Conservation (phyloP, 129 eudicot species). For the Helianthus annuus region HanXRQr2.0-SUNRISE NC_035442.2:19909517-19910016, state of each 20-base stretch:
- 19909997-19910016: neutral
- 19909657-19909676: slow-evolving; percentile 60
- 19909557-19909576: too few species aligned
- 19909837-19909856: slow-evolving; percentile 72
- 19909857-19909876: slow-evolving; percentile 67
- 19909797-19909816: slow-evolving; percentile 69
- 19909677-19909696: slow-evolving; percentile 81
- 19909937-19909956: neutral
- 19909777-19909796: slow-evolving; percentile 55
- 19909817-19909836: slow-evolving; percentile 54
- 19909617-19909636: slow-evolving; percentile 42
- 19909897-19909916: neutral
- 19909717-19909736: slow-evolving; percentile 62
- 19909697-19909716: slow-evolving; percentile 78
- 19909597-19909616: slow-evolving; percentile 36
- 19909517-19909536: too few species aligned
- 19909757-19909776: slow-evolving; percentile 56
- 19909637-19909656: slow-evolving; percentile 43
- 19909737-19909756: slow-evolving; percentile 64
- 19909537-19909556: too few species aligned
- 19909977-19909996: neutral
- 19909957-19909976: neutral
- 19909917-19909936: neutral
- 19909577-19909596: too few species aligned
- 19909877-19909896: neutral